Evolutionary conservation across 176 grass and related monocot species (phyloP).

Genomic region (Musa itinerans): DNA sequence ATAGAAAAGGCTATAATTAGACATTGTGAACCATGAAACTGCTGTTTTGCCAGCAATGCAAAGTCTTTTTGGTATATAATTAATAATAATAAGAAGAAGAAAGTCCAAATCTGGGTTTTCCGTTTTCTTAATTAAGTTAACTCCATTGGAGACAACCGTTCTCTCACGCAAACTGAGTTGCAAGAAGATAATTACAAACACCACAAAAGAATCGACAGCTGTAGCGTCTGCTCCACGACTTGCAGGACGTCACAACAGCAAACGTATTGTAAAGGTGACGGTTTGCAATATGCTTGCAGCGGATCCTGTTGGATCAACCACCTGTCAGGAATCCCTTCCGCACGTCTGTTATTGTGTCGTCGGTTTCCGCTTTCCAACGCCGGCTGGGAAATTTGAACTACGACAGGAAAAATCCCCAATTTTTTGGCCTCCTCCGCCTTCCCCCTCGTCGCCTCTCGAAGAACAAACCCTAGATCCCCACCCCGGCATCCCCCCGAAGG

Average conservation of each 20-base stretch:
- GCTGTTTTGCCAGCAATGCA: too few relatives aligned
- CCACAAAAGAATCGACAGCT: not conserved
- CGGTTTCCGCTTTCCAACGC: not conserved
- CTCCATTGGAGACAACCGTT: not conserved
- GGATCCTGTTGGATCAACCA: not conserved
- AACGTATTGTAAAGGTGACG: not conserved
- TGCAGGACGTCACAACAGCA: not conserved
- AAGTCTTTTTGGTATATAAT: too few relatives aligned
- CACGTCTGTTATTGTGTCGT: not conserved
- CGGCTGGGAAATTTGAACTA: not conserved
- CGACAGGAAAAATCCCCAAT: not conserved
- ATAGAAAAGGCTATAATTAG: too few relatives aligned
- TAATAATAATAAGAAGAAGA: too few relatives aligned
- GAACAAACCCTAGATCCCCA: not conserved
- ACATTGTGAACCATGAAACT: too few relatives aligned
- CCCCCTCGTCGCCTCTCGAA: not conserved
- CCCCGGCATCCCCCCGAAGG: not conserved
- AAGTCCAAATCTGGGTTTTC: not conserved
- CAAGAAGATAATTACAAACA: not conserved
- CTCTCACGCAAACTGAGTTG: not conserved
- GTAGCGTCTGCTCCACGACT: not conserved
- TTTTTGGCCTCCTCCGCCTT: not conserved
- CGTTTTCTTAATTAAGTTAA: not conserved
- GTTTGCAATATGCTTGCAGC: not conserved
- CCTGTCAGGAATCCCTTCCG: not conserved